These are phyloP conservation scores for Alternaria atra DNA, from an alignment of 2,329 filamentous ascomycete genomes.

Conservation along the genomic window DNA sequence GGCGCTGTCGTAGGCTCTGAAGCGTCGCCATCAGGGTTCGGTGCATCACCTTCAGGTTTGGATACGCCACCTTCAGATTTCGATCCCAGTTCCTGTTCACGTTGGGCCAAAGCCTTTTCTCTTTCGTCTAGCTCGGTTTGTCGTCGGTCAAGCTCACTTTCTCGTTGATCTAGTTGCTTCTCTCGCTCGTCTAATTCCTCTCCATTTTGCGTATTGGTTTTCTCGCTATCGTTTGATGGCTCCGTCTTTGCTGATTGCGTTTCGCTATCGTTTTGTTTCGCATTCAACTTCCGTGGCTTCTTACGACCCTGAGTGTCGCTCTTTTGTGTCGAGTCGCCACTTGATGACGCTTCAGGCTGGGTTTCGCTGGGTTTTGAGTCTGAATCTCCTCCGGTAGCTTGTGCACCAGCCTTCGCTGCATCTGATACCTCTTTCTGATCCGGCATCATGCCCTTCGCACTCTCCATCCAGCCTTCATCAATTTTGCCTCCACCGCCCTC, in stretches of 20 bases:
- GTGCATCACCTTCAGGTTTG: not conserved
- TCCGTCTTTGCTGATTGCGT: not conserved
- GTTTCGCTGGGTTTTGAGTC: slow-evolving; percentile 1
- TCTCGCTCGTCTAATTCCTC: not conserved
- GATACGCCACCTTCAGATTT: not conserved
- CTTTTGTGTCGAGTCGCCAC: not conserved
- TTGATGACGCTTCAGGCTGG: not conserved
- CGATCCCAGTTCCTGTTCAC: slow-evolving; percentile 6
- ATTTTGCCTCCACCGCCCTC: slow-evolving; percentile 18
- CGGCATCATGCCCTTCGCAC: slow-evolving; percentile 22
- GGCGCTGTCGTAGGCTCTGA: not conserved
- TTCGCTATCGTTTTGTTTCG: slow-evolving; percentile 1
- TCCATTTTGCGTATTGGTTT: not conserved
- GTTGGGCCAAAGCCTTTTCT: slow-evolving; percentile 7
- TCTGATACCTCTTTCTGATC: slow-evolving; percentile 13
- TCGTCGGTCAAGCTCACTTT: slow-evolving; percentile 7
- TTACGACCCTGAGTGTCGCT: slow-evolving; percentile 15
- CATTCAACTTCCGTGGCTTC: slow-evolving; percentile 29
- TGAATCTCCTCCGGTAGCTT: not conserved
- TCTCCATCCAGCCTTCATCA: slow-evolving; percentile 20
- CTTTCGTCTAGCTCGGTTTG: slow-evolving; percentile 11
- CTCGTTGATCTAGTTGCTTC: slow-evolving; percentile 4
- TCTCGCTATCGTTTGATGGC: not conserved
- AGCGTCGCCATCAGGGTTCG: not conserved
- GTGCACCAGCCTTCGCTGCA: slow-evolving; percentile 3